These are phyloP conservation scores for Brassica nigra DNA, from an alignment of 345 rosid species.

Conservation along the genomic window DNA sequence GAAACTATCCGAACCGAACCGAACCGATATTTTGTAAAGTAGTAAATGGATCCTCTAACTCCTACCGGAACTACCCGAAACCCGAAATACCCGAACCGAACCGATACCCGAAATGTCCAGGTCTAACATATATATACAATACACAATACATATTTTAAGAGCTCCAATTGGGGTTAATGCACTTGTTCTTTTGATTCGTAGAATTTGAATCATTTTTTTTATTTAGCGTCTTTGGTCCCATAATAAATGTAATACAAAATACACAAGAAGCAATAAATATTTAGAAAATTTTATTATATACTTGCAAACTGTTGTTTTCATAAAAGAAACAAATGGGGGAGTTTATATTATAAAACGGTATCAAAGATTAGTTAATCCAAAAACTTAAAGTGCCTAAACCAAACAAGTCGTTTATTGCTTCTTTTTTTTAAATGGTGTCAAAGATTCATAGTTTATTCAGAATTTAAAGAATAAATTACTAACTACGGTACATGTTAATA, in stretches of 20 bases:
- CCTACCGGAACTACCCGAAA: no score
- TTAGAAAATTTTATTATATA: background rate
- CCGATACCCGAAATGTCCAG: no score
- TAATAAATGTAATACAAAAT: background rate
- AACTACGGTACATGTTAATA: background rate
- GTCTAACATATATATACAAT: no score
- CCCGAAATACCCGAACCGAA: no score
- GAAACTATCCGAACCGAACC: no score
- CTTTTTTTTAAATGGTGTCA: background rate
- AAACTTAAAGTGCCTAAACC: background rate
- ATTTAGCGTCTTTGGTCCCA: background rate
- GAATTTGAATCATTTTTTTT: slow-evolving; percentile 4
- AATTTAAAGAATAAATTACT: background rate
- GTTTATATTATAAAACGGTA: background rate
- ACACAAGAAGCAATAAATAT: background rate
- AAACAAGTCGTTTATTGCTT: background rate
- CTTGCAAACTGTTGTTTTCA: background rate
- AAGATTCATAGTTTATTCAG: background rate
- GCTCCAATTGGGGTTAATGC: background rate
- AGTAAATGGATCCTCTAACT: no score
- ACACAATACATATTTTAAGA: no score
- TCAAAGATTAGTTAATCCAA: background rate
- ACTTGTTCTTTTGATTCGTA: slow-evolving; percentile 12
- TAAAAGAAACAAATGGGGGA: background rate
- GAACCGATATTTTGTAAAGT: no score